A percentile compares a stretch with the other conserved stretches of the same genome.
phyloP scores from a whole-genome alignment of 805 yeast genomes.

The Candida adriatica region DNA sequence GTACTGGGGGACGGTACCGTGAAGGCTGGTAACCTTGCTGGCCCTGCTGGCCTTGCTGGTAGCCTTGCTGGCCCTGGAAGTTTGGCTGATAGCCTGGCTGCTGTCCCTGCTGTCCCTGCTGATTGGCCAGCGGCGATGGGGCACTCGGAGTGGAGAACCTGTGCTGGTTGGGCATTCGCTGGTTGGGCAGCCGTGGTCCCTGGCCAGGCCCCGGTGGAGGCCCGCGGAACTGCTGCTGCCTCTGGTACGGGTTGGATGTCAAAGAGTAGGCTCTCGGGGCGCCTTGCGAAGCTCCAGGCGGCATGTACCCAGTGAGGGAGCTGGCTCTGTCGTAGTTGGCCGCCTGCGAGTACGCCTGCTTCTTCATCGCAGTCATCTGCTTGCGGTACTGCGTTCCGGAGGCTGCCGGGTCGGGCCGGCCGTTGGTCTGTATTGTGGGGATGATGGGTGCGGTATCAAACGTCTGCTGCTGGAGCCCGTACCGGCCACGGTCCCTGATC shows the following conservation, averaged over 20 bases:
- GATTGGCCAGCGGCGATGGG: conserved; percentile 15
- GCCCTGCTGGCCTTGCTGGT: too few relatives aligned
- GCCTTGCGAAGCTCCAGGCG: too few relatives aligned
- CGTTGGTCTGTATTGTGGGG: conserved; percentile 49
- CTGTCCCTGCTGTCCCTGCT: too few relatives aligned
- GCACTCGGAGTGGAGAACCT: conserved; percentile 16
- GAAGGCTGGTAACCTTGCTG: too few relatives aligned
- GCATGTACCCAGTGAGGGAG: conserved; percentile 35
- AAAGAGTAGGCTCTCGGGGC: conserved; percentile 18
- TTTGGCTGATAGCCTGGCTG: too few relatives aligned
- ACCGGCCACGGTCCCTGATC: conserved; percentile 59
- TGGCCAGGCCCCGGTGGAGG: conserved; percentile 5
- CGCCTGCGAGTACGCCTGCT: conserved; percentile 41
- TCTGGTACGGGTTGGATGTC: conserved; percentile 18
- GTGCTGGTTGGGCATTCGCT: conserved; percentile 3
- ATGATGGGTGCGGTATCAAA: conserved; percentile 67
- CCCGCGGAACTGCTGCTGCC: conserved; percentile 5
- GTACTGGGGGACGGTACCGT: too few relatives aligned
- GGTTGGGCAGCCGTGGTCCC: conserved; percentile 4
- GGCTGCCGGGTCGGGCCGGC: conserved; percentile 24
- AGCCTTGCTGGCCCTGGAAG: too few relatives aligned
- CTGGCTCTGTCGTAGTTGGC: conserved; percentile 31
- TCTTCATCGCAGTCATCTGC: conserved; percentile 61
- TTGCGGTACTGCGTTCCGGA: conserved; percentile 62
- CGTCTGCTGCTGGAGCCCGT: conserved; percentile 36